Conservation (phyloP, 306 rosid genomes). For the Lathyrus sativus region DNA sequence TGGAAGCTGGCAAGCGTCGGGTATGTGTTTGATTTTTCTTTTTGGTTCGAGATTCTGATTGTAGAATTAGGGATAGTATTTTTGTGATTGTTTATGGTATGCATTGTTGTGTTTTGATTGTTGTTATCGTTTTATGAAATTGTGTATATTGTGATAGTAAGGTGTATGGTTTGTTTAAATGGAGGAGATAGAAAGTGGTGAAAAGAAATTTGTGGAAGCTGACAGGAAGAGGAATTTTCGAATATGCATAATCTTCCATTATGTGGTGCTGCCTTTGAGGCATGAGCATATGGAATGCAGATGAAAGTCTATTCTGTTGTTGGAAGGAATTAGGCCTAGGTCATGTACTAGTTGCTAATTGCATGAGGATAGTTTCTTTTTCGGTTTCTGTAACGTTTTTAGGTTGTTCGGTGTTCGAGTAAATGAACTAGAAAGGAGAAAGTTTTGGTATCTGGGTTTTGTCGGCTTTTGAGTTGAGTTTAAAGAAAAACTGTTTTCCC, state of each 20-base stretch:
- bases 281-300: not conserved
- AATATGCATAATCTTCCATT: not conserved
- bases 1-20: slow-evolving; percentile 96
- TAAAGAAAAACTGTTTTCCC: not conserved
- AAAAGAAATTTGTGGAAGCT: not conserved
- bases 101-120: not conserved
- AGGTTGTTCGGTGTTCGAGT: not conserved
- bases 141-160: slow-evolving; percentile 15
- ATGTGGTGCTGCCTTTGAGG: not conserved
- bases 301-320: slow-evolving; percentile 18
- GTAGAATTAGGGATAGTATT: slow-evolving; percentile 27
- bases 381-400: not conserved
- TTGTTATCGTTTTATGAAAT: slow-evolving; percentile 19
- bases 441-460: not conserved
- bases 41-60: not conserved
- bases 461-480: not conserved
- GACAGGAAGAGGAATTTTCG: slow-evolving; percentile 12
- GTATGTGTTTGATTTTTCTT: slow-evolving; percentile 43
- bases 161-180: slow-evolving; percentile 27
- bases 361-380: not conserved
- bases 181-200: not conserved
- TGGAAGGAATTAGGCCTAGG: slow-evolving; percentile 29
- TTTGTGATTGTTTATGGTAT: not conserved
- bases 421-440: not conserved
- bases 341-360: slow-evolving; percentile 10